Evolutionary conservation across 106 monocot species (phyloP).

Genomic region (Dendrobium officinale): DNA sequence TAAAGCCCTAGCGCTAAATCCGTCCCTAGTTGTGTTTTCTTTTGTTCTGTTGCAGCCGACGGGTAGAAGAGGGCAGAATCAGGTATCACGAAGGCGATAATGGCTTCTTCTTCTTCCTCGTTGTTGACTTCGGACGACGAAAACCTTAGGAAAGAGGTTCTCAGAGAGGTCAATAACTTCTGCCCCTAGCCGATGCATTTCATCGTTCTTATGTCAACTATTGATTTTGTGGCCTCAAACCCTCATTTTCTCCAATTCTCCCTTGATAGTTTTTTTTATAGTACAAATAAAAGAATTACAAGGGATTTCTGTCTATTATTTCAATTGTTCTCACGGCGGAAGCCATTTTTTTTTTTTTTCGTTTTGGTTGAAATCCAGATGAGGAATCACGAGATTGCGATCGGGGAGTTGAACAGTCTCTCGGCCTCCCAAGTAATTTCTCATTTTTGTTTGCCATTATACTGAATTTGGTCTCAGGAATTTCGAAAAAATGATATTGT

Average conservation of each 20-base stretch:
- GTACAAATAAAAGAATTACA: background rate
- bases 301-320: background rate
- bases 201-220: background rate
- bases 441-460: background rate
- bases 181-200: background rate
- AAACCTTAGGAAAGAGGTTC: conserved; percentile 1
- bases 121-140: background rate
- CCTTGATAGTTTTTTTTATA: background rate
- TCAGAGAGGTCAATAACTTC: conserved; percentile 4
- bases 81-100: background rate
- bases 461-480: background rate
- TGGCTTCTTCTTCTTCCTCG: background rate
- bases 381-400: conserved; percentile 12
- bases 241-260: background rate
- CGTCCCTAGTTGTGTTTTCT: too few relatives aligned
- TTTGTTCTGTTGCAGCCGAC: too few relatives aligned
- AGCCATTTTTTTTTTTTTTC: background rate
- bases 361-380: background rate
- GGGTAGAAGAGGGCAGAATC: background rate
- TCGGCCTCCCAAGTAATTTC: conserved; percentile 1
- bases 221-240: too few relatives aligned
- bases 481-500: background rate
- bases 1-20: too few relatives aligned
- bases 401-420: conserved; percentile 3
- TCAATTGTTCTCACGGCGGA: background rate